Base-by-base conservation (phyloP, 345 rosid species). In the Melaleuca alternifolia region DNA sequence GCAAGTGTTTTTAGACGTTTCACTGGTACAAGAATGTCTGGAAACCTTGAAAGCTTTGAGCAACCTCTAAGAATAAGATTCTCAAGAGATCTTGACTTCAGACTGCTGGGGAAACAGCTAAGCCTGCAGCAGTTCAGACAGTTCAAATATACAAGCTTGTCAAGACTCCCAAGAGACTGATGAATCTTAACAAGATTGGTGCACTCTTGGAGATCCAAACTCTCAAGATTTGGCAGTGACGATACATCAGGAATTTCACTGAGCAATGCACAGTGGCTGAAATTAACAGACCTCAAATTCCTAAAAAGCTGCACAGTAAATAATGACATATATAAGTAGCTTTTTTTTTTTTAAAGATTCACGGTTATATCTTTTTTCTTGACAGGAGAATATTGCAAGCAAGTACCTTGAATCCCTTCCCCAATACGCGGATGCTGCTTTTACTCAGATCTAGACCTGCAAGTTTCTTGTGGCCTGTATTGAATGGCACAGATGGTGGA, bases 161-260 rank as follows among this genome's bases (percentile, higher is more conserved):
- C 48, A 50, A 84, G 84, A 54, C 0, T 0, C 21, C 83, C 26
- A 4, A 87, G 61, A 21, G 86, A 84, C 7, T 84, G 37, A 44
- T 84, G 88, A 65, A 87, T 53, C 13, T 62, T 77, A 54, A 54
- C 54, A 41, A 87, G 59, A 51, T 83, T 54, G 24, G 44, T 28
- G 65, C 84, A 87, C 13, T 54, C 77, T 4, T 46, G 11, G 28
- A 86, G 79, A 9, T 54, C 37, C 33, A 82, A 33, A 13, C 48
- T 44, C 85, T 82, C 84, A 30, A 87, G 89, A 84, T 87, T 87
- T 87, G 52, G 54, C 14, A 85, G 11, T 10, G 84, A 0, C 0
- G 89, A 87, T 28, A 87, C 62, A 54, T 84, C 81, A 7, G 86
- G 89, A 24, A 54, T n/a, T 48, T 50, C 75, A 28, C n/a, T 54